These are phyloP conservation scores for Hanseniaspora lindneri DNA, from an alignment of 805 yeast species.

Conservation along the genomic window DNA sequence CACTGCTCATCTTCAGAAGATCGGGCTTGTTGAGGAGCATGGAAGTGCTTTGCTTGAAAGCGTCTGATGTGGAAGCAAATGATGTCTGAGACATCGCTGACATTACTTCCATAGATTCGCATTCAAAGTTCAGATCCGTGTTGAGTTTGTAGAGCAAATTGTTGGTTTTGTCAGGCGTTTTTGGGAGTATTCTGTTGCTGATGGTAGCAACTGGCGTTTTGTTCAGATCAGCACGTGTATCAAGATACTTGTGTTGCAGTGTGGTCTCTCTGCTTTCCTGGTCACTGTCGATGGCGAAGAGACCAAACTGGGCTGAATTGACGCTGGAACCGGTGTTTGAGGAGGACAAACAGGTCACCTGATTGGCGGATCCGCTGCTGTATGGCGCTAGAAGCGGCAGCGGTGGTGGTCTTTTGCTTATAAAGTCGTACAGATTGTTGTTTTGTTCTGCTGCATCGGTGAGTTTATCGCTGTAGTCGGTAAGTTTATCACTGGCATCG, in stretches of 20 bases:
- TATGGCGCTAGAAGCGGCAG: background rate
- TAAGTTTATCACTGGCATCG: too few species aligned
- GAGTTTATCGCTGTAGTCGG: too few species aligned
- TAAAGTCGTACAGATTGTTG: slow-evolving; percentile 7
- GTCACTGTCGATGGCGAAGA: background rate
- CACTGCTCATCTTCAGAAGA: slow-evolving; percentile 2
- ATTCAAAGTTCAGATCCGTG: slow-evolving; percentile 15
- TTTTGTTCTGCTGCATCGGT: too few species aligned
- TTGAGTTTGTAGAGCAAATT: slow-evolving; percentile 15
- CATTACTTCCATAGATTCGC: slow-evolving; percentile 13
- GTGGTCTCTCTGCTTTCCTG: background rate
- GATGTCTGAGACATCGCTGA: slow-evolving; percentile 14
- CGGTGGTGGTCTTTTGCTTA: slow-evolving; percentile 13
- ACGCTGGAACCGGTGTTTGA: slow-evolving; percentile 14
- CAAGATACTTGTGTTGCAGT: background rate
- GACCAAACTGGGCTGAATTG: slow-evolving; percentile 4
- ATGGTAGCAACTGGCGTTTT: slow-evolving; percentile 4
- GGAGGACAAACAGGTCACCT: background rate
- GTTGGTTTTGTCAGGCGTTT: slow-evolving; percentile 16
- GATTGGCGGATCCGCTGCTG: background rate
- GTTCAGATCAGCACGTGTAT: background rate
- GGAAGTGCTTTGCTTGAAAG: background rate
- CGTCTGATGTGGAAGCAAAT: slow-evolving; percentile 1
- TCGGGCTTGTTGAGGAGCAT: slow-evolving; percentile 8
- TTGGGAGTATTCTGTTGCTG: slow-evolving; percentile 5